Evolutionary conservation across 2,329 filamentous ascomycete species (phyloP).

Genomic region (Xylaria multiplex): DNA sequence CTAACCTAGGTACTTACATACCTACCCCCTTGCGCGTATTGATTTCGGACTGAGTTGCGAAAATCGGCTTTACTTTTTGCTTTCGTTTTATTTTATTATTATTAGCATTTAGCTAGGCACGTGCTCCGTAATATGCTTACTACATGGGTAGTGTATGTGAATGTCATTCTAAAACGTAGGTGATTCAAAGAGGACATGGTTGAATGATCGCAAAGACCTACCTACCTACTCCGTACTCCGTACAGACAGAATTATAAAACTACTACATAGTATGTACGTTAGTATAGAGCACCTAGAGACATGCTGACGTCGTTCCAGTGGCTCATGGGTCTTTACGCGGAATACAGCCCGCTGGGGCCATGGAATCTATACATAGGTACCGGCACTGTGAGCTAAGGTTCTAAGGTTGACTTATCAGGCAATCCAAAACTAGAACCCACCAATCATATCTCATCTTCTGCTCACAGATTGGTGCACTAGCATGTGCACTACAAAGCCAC

Average conservation of each 20-base stretch:
- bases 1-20: background rate
- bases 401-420: conserved; percentile 16
- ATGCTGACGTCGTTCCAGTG: conserved; percentile 17
- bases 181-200: no score
- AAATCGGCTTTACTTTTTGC: conserved; percentile 16
- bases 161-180: background rate
- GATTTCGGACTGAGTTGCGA: conserved; percentile 20
- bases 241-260: no score
- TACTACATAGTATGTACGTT: no score
- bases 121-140: background rate
- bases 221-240: no score
- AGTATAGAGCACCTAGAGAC: no score
- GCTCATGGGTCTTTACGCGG: conserved; percentile 4
- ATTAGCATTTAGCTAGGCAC: background rate
- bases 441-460: conserved; percentile 1
- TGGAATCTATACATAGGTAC: no score
- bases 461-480: no score
- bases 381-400: background rate
- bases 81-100: no score
- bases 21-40: background rate
- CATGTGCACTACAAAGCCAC: no score
- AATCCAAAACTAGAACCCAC: background rate
- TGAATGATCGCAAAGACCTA: no score
- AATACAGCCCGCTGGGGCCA: no score
- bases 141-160: no score